phyloP scores from a whole-genome alignment of 352 stramenopile genomes.

The Phytophthora brassicae region DNA sequence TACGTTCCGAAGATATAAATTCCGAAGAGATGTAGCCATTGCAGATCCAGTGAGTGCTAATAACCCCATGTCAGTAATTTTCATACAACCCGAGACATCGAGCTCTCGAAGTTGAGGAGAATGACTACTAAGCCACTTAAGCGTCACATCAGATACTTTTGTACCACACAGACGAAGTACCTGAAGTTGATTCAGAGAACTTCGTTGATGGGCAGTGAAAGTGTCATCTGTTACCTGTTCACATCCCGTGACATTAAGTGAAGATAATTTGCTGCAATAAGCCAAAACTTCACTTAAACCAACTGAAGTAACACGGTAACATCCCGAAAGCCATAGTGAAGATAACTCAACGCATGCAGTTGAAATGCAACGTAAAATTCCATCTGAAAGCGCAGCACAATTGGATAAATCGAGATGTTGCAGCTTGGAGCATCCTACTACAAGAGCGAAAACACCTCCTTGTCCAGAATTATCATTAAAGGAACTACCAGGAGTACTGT shows the following conservation, averaged over 20 bases:
- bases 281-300: conserved; percentile 29
- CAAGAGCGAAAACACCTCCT: conserved; percentile 44
- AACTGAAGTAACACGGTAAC: conserved; percentile 26
- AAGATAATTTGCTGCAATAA: conserved; percentile 29
- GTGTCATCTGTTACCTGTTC: conserved; percentile 46
- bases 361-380: conserved; percentile 25
- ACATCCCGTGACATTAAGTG: conserved; percentile 31
- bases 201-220: conserved; percentile 18
- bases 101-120: conserved; percentile 76
- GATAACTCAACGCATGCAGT: conserved; percentile 21
- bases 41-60: conserved; percentile 57
- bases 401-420: conserved; percentile 54
- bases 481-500: background rate
- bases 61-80: conserved; percentile 79
- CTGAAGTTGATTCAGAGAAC: conserved; percentile 32
- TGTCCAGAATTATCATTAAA: conserved; percentile 20
- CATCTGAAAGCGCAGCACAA: conserved; percentile 48
- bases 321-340: conserved; percentile 28
- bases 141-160: conserved; percentile 41
- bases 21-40: conserved; percentile 42
- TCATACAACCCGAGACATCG: conserved; percentile 70
- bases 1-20: conserved; percentile 70
- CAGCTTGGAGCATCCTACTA: conserved; percentile 34
- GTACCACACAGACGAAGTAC: conserved; percentile 43
- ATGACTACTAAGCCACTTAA: conserved; percentile 41